Base-by-base conservation (phyloP, 192 early-diverging fungal species). In the Rhizoclosmatium globosum region DNA sequence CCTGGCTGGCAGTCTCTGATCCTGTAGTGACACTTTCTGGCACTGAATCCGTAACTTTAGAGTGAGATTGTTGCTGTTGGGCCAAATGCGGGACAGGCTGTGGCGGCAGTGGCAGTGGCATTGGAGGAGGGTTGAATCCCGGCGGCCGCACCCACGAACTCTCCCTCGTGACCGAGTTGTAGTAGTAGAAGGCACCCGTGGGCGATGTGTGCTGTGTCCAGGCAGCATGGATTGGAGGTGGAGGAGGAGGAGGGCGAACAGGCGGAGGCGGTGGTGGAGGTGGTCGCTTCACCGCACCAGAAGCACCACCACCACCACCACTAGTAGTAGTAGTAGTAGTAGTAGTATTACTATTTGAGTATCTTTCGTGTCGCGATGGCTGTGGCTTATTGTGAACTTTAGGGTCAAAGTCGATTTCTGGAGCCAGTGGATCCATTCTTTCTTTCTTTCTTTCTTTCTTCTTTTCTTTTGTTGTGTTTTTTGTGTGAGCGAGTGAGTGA, bases 131-230 rank as follows among this genome's bases (percentile, higher is more conserved):
- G 4, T 73, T 64, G 4, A 81, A 74, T 21, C 69, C 69, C 13
- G 64, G 73, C 62, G 81, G 79, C 38, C 74, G 69, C 56, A 61
- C 84, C 94, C 94, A 95, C n/a, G 88, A 85, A 71, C 89, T 93
- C 77, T 91, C 81, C 47, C 88, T 89, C 6, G 93, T 93, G 9
- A 86, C 74, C 0, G 91, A 72, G 77, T 95, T 94, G 81, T 93
- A 94, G 73, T 87, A 95, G 78, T 94, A 95, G 7, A 23, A 4
- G 58, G 84, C 83, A 2, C 93, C 93, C 31, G 85, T 85, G 0
- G 91, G 89, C 13, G 88, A 56, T 9, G 66, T 59, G 61, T 85
- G 81, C n/a, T 77, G 48, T 9, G 74, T 73, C 84, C 84, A 85
- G 23, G 70, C 23, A 2, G 72, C 4, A 3, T 70, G 61, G 11